phyloP scores from a whole-genome alignment of 495 filamentous ascomycete genomes.

The Chaetomium tenue region DNA sequence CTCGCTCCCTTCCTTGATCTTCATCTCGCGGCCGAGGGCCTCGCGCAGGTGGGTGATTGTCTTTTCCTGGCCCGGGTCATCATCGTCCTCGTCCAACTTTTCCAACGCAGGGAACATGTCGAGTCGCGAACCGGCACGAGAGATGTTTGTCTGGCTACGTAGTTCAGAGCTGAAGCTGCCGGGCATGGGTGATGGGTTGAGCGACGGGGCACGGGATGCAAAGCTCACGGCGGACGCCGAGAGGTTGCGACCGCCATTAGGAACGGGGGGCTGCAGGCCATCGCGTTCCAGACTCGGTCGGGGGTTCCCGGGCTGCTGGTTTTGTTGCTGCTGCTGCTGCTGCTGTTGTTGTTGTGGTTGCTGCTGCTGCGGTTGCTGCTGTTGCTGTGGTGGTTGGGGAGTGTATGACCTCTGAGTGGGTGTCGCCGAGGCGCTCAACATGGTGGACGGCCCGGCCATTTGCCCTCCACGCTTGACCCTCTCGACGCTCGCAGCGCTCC shows the following conservation, averaged over 20 bases:
- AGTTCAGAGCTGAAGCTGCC: constrained; percentile 93
- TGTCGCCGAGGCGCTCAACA: constrained; percentile 63
- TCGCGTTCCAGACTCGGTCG: constrained; percentile 54
- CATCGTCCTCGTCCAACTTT: constrained; percentile 64
- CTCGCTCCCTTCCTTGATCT: constrained; percentile 96
- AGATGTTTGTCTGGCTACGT: constrained; percentile 67
- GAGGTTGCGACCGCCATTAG: constrained; percentile 46
- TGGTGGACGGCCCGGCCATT: constrained; percentile 58
- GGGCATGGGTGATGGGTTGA: constrained; percentile 68
- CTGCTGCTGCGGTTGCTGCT: constrained; percentile 9
- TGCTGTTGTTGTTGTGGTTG: constrained; percentile 5
- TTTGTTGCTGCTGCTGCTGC: constrained; percentile 5
- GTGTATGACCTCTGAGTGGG: constrained; percentile 68
- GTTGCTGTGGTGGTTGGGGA: constrained; percentile 45
- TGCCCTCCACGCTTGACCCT: constrained; percentile 44
- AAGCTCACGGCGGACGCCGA: constrained; percentile 62
- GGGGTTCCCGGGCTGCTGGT: constrained; percentile 26
- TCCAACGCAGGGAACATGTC: constrained; percentile 58
- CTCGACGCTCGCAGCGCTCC: constrained; percentile 29
- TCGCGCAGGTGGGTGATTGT: constrained; percentile 71
- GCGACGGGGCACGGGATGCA: constrained; percentile 60
- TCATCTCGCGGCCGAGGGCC: constrained; percentile 85
- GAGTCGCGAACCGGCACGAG: constrained; percentile 64
- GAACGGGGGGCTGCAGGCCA: constrained; percentile 47
- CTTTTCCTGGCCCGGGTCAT: constrained; percentile 63